Percentiles rank a stretch among this genome's conserved stretches.
Evolutionary conservation across 345 rosid species (phyloP).

Genomic region (Melastoma malabathricum): DNA sequence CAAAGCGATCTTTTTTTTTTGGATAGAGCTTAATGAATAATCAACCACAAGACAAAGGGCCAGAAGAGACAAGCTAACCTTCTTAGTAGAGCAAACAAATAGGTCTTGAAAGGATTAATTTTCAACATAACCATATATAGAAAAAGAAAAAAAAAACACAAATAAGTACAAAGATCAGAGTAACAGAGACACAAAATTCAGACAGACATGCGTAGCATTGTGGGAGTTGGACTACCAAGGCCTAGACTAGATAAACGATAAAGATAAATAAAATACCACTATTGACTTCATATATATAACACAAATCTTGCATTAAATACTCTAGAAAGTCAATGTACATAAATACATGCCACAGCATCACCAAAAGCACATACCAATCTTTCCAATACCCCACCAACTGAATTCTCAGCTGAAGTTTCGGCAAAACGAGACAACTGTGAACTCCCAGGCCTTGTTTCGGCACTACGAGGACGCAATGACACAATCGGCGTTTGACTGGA

Average conservation of each 20-base stretch:
- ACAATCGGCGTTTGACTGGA: conserved; percentile 55
- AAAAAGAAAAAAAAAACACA: not conserved
- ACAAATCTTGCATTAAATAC: too few species aligned
- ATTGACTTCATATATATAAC: too few species aligned
- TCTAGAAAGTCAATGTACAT: not conserved
- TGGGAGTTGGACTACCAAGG: not conserved
- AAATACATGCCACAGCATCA: not conserved
- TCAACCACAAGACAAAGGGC: too few species aligned
- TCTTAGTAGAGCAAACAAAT: too few species aligned
- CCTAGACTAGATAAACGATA: not conserved
- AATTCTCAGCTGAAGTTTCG: conserved; percentile 53
- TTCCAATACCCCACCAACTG: conserved; percentile 42
- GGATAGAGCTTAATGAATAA: too few species aligned
- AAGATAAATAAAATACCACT: too few species aligned
- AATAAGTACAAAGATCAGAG: not conserved
- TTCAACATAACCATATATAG: not conserved
- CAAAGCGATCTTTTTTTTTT: too few species aligned
- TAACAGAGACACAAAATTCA: not conserved
- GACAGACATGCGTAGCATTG: not conserved
- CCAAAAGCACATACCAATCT: conserved; percentile 41
- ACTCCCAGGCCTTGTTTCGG: conserved; percentile 98
- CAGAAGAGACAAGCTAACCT: too few species aligned
- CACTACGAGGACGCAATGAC: conserved; percentile 86
- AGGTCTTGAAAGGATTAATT: not conserved
- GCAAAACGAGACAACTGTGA: conserved; percentile 98